Conservation (phyloP, 352 stramenopile genomes). For the Aphanomyces invadans region DNA sequence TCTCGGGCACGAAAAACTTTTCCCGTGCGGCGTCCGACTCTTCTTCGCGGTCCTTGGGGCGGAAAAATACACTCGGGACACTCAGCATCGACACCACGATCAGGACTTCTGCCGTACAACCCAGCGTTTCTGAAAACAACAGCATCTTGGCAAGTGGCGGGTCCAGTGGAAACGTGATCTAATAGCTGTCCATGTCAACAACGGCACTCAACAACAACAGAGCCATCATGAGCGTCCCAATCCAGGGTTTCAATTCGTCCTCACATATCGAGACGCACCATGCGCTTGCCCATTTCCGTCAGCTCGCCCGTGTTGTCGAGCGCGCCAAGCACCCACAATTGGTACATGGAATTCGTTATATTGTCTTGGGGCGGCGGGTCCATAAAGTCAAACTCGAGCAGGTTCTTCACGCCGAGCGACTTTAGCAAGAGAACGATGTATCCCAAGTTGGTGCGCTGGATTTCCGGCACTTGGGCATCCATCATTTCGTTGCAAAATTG, state of each 20-base stretch:
- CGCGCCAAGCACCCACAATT: slow-evolving; percentile 97
- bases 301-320: slow-evolving; percentile 96
- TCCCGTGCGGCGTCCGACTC: slow-evolving; percentile 95
- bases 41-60: slow-evolving; percentile 94
- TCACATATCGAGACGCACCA: slow-evolving; percentile 74
- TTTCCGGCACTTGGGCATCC: slow-evolving; percentile 95
- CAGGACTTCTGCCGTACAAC: slow-evolving; percentile 93
- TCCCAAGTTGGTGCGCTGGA: slow-evolving; percentile 96
- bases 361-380: slow-evolving; percentile 94
- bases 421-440: slow-evolving; percentile 98
- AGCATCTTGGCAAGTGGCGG: slow-evolving; percentile 94
- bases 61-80: slow-evolving; percentile 96
- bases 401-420: slow-evolving; percentile 92
- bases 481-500: slow-evolving; percentile 97
- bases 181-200: no score
- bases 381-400: slow-evolving; percentile 99
- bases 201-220: background rate
- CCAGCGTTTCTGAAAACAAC: slow-evolving; percentile 90
- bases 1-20: slow-evolving; percentile 99
- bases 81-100: slow-evolving; percentile 97
- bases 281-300: slow-evolving; percentile 93
- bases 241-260: no score
- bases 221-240: no score
- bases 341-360: slow-evolving; percentile 98
- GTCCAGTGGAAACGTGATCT: slow-evolving; percentile 94